phyloP scores from a whole-genome alignment of 805 yeast genomes.

The Sugiyamaella marilandica region DNA sequence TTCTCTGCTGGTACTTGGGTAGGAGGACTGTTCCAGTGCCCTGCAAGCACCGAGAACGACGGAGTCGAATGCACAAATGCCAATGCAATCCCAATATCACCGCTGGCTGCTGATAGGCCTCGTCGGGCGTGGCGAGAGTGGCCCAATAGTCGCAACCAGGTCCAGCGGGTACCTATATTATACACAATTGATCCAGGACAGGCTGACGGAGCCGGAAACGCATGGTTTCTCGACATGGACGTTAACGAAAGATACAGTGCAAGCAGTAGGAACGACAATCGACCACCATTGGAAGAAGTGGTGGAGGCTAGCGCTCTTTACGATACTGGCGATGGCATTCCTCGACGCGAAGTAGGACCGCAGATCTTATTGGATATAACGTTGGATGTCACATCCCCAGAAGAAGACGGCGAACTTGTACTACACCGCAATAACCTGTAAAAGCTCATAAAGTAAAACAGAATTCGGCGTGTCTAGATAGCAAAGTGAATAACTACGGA shows the following conservation, averaged over 20 bases:
- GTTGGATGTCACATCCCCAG: no score
- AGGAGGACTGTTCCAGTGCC: slow-evolving; percentile 25
- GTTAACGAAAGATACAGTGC: slow-evolving; percentile 13
- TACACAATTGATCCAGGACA: slow-evolving; percentile 5
- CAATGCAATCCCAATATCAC: slow-evolving; percentile 19
- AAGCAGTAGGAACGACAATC: no score
- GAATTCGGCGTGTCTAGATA: no score
- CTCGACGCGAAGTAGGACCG: neutral
- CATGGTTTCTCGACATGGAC: slow-evolving; percentile 15
- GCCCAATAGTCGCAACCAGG: slow-evolving; percentile 15
- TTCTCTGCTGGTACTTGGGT: slow-evolving; percentile 19
- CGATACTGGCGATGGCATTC: neutral
- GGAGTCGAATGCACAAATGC: slow-evolving; percentile 13
- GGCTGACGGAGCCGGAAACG: neutral
- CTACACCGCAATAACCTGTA: no score
- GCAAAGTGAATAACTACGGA: no score
- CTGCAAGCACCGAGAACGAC: slow-evolving; percentile 13
- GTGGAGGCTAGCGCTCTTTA: neutral
- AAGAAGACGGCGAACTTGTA: neutral
- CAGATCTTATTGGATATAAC: no score
- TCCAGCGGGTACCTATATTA: slow-evolving; percentile 15
- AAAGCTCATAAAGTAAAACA: no score
- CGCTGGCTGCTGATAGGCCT: slow-evolving; percentile 20
- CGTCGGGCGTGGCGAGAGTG: slow-evolving; percentile 16
- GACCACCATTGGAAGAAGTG: no score